Base-by-base conservation (phyloP, 805 yeast genomes). In the Candida coleopterorum region DNA sequence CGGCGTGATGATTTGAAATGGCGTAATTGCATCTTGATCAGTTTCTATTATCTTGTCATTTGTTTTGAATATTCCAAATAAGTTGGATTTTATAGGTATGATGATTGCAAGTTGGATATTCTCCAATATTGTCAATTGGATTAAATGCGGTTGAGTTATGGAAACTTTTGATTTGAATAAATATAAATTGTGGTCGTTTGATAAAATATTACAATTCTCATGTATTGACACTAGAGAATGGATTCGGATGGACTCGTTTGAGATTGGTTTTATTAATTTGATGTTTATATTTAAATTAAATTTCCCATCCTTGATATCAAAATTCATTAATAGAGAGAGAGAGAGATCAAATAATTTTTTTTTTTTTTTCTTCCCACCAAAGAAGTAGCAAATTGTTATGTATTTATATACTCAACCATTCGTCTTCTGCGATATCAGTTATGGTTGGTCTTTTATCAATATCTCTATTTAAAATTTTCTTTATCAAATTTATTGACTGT, bases 361-460 rank as follows among this genome's bases (percentile, higher is more conserved):
- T 20, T 17, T 18, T 9, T 9, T 9, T 6, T n/a, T 6, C 22
- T 6, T 20, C 9, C 9, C 22, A 20, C 8, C 6, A 20, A 6
- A 6, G 6, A 20, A 20, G 6, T 6, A 9, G 6, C 22, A 6
- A 6, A 20, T 6, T 9, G 7, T 16, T 29, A n/a, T 29, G 12
- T 29, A 18, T 24, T 15, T 23, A 33, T 17, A 18, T 5, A 8
- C 29, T 15, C 31, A 63, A 46, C 96, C 97, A 89, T n/a, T 59
- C 64, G 54, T 86, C 86, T 25, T 75, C 72, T 29, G 72, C 63
- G 9, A 89, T 78, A 22, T 80, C 83, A 17, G 77, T 72, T 62
- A 88, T 82, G 0, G 82, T 74, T 1, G 95, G 95, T 45, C 97
- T 70, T 38, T 70, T 53, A 7, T 64, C 64, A 15, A 83, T 68